Evolutionary conservation across 1,139 yeast genomes (phyloP).

Genomic region (Blastobotrys proliferans): DNA sequence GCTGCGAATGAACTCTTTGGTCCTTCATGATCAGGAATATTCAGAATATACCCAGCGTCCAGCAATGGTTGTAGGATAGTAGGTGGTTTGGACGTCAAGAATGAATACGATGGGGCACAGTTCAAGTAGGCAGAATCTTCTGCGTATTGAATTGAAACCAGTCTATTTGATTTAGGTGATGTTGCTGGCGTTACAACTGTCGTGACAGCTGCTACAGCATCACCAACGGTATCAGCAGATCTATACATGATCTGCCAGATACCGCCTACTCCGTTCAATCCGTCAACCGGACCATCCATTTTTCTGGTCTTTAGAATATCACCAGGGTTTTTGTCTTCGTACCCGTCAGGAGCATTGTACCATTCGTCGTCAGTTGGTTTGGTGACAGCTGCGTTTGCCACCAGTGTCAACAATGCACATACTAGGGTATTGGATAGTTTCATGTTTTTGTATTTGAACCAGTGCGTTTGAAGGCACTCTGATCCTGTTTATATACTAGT

Average conservation of each 20-base stretch:
- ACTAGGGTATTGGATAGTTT: not conserved
- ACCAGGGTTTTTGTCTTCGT: conserved; percentile 18
- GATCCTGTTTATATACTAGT: no score
- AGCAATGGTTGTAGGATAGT: conserved; percentile 7
- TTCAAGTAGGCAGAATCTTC: conserved; percentile 28
- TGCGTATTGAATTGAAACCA: conserved; percentile 28
- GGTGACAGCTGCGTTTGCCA: not conserved
- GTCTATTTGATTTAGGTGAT: conserved; percentile 14
- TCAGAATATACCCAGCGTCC: conserved; percentile 17
- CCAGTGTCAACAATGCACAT: not conserved
- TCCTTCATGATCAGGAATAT: conserved; percentile 30
- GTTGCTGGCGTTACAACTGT: conserved; percentile 28
- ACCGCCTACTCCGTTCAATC: not conserved
- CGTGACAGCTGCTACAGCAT: conserved; percentile 28
- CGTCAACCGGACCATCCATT: conserved; percentile 13
- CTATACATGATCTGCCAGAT: conserved; percentile 27
- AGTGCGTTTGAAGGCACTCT: no score
- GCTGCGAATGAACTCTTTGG: conserved; percentile 26
- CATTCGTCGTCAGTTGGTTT: conserved; percentile 23
- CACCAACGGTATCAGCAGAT: conserved; percentile 26
- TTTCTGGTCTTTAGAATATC: conserved; percentile 18
- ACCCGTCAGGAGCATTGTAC: conserved; percentile 24
- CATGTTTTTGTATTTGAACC: not conserved
- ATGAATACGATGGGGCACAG: conserved; percentile 30
- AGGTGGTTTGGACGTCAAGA: conserved; percentile 1